Evolutionary conservation across 345 rosid genomes (phyloP).

Genomic region (Linum lewisii): DNA sequence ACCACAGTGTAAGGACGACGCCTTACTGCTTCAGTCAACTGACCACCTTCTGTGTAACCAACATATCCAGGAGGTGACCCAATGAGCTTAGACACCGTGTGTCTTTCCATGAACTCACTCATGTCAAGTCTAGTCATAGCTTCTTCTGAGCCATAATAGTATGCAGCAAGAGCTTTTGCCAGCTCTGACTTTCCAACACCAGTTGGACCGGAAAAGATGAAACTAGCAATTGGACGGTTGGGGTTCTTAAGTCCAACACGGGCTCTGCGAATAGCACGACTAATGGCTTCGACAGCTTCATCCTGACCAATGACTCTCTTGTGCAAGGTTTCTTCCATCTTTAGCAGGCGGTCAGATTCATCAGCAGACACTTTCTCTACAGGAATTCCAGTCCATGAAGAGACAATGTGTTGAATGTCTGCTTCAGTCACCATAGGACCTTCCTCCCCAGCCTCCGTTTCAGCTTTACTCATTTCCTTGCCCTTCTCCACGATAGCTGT

Average conservation of each 20-base stretch:
- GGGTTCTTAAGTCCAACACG: constrained; percentile 99
- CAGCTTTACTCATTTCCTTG: constrained; percentile 94
- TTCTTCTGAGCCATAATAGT: constrained; percentile 95
- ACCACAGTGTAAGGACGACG: constrained; percentile 92
- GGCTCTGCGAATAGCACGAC: constrained; percentile 93
- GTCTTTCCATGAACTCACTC: constrained; percentile 99
- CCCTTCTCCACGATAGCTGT: constrained; percentile 70
- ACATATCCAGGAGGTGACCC: constrained; percentile 99
- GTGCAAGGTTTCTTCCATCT: constrained; percentile 95
- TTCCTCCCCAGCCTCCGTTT: constrained; percentile 75
- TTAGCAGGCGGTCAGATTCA: constrained; percentile 87
- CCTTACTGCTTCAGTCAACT: constrained; percentile 90
- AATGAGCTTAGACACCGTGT: constrained; percentile 90
- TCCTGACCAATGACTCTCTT: constrained; percentile 93
- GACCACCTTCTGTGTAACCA: constrained; percentile 97
- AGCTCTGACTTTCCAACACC: constrained; percentile 99
- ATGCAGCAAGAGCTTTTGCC: constrained; percentile 90
- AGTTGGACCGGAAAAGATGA: constrained; percentile 98
- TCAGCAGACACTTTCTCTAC: constrained; percentile 95
- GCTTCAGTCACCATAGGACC: constrained; percentile 78
- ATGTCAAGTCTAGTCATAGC: constrained; percentile 96
- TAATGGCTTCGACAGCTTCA: constrained; percentile 90
- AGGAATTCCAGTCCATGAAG: constrained; percentile 97
- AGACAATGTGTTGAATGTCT: constrained; percentile 90
- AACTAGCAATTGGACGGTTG: constrained; percentile 89